Conservation (phyloP, 352 stramenopile genomes). For the Phytophthora crassamura region DNA sequence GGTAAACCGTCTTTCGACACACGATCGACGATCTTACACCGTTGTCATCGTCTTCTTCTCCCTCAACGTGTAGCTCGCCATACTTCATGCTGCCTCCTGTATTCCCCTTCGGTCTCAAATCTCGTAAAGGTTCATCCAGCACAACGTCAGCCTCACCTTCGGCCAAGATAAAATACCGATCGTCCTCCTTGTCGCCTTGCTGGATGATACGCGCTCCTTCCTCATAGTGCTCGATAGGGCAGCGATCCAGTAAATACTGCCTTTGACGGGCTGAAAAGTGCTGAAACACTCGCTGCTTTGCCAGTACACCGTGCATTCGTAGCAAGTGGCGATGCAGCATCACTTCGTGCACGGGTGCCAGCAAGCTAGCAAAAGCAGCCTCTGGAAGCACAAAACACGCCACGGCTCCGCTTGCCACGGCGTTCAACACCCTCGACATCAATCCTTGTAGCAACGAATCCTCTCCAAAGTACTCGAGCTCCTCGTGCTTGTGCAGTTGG, state of each 20-base stretch:
- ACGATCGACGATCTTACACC: constrained; percentile 41
- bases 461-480: constrained; percentile 77
- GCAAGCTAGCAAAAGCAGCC: constrained; percentile 43
- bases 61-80: background rate
- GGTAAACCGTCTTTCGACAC: constrained; percentile 62
- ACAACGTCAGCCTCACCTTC: constrained; percentile 68
- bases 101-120: constrained; percentile 3
- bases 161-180: constrained; percentile 72
- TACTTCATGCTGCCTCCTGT: background rate
- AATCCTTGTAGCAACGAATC: constrained; percentile 49
- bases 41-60: constrained; percentile 8
- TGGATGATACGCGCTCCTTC: constrained; percentile 57
- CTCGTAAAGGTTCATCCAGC: constrained; percentile 43
- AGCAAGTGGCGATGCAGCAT: constrained; percentile 68
- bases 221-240: constrained; percentile 49
- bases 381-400: constrained; percentile 58
- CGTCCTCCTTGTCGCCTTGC: constrained; percentile 63
- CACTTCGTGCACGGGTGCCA: constrained; percentile 61
- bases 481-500: constrained; percentile 57
- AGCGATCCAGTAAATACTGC: constrained; percentile 56
- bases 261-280: constrained; percentile 39
- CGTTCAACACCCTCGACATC: constrained; percentile 47
- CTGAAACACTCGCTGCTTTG: constrained; percentile 73
- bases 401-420: constrained; percentile 57
- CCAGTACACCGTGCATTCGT: constrained; percentile 57